These are phyloP conservation scores for Alternaria arborescens DNA, from an alignment of 2,329 filamentous ascomycete genomes.

Conservation along the genomic window DNA sequence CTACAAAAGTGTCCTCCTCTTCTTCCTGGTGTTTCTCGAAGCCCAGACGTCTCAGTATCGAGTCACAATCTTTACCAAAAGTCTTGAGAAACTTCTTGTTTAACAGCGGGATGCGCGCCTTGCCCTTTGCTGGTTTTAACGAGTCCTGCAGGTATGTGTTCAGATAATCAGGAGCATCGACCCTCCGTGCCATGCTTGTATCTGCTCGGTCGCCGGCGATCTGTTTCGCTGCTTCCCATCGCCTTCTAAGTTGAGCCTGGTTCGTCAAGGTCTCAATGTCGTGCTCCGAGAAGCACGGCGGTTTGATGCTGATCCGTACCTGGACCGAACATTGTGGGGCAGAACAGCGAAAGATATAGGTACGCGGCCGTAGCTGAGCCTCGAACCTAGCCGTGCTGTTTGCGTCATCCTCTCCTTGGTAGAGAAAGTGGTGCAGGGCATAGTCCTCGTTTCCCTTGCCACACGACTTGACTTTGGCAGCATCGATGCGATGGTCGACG, in stretches of 20 bases:
- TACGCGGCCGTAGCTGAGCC: constrained; percentile 28
- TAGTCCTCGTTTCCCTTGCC: constrained; percentile 54
- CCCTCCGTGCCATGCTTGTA: constrained; percentile 59
- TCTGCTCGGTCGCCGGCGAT: constrained; percentile 64
- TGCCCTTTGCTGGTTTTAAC: constrained; percentile 59
- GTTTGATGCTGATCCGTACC: constrained; percentile 62
- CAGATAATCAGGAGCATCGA: constrained; percentile 65
- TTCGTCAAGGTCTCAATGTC: constrained; percentile 64
- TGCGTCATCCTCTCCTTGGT: constrained; percentile 29
- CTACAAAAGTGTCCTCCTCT: constrained; percentile 43
- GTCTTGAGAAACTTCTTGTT: constrained; percentile 72
- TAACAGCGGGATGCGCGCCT: constrained; percentile 63
- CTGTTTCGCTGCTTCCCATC: constrained; percentile 63
- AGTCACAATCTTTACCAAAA: constrained; percentile 69
- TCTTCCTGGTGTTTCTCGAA: constrained; percentile 56
- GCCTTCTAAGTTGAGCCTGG: constrained; percentile 58
- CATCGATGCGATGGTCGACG: constrained; percentile 60
- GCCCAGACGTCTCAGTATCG: constrained; percentile 65
- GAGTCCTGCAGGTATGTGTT: constrained; percentile 68
- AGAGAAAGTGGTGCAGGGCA: constrained; percentile 69
- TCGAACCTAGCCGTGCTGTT: constrained; percentile 23
- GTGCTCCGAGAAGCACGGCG: constrained; percentile 60
- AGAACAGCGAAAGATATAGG: constrained; percentile 65
- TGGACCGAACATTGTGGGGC: constrained; percentile 63
- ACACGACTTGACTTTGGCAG: constrained; percentile 52